Conservation (phyloP, 176 grass and related monocot genomes). For the Carex scoparia region DNA sequence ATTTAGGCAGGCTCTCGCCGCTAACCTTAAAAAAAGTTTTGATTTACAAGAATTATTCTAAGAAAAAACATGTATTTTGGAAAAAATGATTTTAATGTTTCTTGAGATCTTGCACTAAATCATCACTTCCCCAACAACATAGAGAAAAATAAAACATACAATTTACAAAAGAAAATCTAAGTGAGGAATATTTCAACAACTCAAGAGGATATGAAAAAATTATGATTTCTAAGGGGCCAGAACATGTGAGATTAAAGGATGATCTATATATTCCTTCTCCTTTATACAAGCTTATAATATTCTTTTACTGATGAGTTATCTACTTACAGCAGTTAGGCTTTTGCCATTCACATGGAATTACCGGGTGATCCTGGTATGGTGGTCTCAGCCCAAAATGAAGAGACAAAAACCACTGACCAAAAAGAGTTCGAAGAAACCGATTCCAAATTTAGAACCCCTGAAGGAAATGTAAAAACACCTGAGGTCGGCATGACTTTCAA, state of each 20-base stretch:
- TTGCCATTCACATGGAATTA: conserved; percentile 9
- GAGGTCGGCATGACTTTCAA: conserved; percentile 62
- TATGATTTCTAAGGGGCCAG: neutral
- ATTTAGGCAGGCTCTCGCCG: no score
- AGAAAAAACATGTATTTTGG: neutral
- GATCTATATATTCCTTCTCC: neutral
- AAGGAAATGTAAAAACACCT: conserved; percentile 43
- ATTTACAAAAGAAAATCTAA: neutral
- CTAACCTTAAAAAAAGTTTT: neutral
- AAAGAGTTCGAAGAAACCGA: conserved; percentile 2
- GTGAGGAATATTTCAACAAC: neutral
- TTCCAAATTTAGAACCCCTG: neutral
- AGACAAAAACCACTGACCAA: conserved; percentile 2
- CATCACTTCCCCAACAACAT: neutral
- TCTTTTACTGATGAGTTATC: neutral
- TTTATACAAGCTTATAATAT: neutral
- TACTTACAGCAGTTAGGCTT: neutral
- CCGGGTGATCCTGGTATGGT: neutral
- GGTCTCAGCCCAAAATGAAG: conserved; percentile 4
- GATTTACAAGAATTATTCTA: neutral
- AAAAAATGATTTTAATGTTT: neutral
- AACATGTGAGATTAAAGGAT: neutral
- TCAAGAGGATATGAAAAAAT: neutral
- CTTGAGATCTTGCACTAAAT: neutral
- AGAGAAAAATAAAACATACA: neutral